Percentiles rank a stretch among this genome's conserved stretches.
These are phyloP conservation scores for Colletotrichum tofieldiae DNA, from an alignment of 2,329 filamentous ascomycete species.

Conservation along the genomic window DNA sequence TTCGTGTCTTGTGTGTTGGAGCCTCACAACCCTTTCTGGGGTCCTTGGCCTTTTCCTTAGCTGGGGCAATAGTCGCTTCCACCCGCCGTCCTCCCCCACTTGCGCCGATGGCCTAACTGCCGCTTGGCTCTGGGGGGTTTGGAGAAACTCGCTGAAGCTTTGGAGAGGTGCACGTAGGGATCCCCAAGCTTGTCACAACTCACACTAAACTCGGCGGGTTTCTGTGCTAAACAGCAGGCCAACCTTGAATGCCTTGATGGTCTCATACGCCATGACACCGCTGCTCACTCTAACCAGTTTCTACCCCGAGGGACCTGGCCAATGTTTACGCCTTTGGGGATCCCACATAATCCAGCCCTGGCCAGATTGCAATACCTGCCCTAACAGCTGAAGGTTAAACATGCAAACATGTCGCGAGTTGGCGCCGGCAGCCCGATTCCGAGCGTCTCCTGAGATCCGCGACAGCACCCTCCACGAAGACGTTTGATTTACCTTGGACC, in stretches of 20 bases:
- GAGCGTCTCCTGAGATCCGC: slow-evolving; percentile 43
- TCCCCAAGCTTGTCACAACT: slow-evolving; percentile 33
- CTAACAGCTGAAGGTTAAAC: slow-evolving; percentile 27
- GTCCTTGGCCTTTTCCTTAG: background rate
- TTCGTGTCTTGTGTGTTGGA: background rate
- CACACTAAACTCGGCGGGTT: slow-evolving; percentile 39
- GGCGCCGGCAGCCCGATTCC: slow-evolving; percentile 31
- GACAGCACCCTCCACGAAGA: slow-evolving; percentile 29
- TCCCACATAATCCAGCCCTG: slow-evolving; percentile 22
- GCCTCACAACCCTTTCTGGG: background rate
- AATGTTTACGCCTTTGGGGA: slow-evolving; percentile 3
- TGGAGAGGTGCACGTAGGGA: slow-evolving; percentile 15
- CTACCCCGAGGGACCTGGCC: slow-evolving; percentile 6
- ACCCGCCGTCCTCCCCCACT: background rate
- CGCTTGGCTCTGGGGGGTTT: slow-evolving; percentile 16
- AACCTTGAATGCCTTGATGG: slow-evolving; percentile 26
- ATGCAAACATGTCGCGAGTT: slow-evolving; percentile 33
- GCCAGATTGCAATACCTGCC: slow-evolving; percentile 29
- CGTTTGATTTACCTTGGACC: slow-evolving; percentile 38
- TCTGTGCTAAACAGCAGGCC: slow-evolving; percentile 28
- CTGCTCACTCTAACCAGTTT: background rate
- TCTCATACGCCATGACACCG: background rate
- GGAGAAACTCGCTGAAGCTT: slow-evolving; percentile 19
- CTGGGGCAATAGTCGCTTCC: background rate
- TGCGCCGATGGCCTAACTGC: slow-evolving; percentile 1